Evolutionary conservation across 2,329 filamentous ascomycete species (phyloP).

Genomic region (Stemphylium beticola): DNA sequence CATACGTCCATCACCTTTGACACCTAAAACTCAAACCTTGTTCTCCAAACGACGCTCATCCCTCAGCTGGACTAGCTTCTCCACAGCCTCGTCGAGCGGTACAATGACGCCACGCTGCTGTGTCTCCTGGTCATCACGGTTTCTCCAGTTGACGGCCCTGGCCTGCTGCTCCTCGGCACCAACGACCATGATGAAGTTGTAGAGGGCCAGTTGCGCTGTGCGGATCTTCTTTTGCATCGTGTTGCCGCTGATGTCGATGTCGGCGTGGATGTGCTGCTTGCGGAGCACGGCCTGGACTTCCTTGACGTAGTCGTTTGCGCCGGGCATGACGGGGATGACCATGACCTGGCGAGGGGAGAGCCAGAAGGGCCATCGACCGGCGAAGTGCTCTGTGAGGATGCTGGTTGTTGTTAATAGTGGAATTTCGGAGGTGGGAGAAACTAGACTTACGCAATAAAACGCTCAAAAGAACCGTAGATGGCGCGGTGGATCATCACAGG

Average conservation of each 20-base stretch:
- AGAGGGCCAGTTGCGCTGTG: conserved; percentile 78
- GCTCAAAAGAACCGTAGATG: conserved; percentile 74
- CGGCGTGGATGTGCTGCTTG: conserved; percentile 71
- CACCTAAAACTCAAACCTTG: conserved; percentile 19
- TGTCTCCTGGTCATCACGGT: conserved; percentile 66
- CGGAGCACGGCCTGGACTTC: conserved; percentile 75
- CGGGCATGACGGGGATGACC: conserved; percentile 77
- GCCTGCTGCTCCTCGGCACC: conserved; percentile 67
- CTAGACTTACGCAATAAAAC: conserved; percentile 63
- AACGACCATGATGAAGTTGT: conserved; percentile 82
- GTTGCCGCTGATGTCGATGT: conserved; percentile 75
- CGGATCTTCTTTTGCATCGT: conserved; percentile 91
- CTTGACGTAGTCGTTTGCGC: conserved; percentile 72
- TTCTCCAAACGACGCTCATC: conserved; percentile 52
- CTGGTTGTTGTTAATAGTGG: conserved; percentile 25
- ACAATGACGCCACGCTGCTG: conserved; percentile 68
- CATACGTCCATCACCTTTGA: background rate
- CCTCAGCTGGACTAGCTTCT: conserved; percentile 57
- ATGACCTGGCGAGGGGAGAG: conserved; percentile 81
- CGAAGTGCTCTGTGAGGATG: conserved; percentile 84
- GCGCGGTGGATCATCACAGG: conserved; percentile 89
- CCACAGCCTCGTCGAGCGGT: conserved; percentile 64
- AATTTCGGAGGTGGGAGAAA: background rate
- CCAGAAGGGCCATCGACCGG: conserved; percentile 90
- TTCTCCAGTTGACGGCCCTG: conserved; percentile 67